Evolutionary conservation across 805 yeast species (phyloP).

Genomic region (Saccharomycopsis amapae): DNA sequence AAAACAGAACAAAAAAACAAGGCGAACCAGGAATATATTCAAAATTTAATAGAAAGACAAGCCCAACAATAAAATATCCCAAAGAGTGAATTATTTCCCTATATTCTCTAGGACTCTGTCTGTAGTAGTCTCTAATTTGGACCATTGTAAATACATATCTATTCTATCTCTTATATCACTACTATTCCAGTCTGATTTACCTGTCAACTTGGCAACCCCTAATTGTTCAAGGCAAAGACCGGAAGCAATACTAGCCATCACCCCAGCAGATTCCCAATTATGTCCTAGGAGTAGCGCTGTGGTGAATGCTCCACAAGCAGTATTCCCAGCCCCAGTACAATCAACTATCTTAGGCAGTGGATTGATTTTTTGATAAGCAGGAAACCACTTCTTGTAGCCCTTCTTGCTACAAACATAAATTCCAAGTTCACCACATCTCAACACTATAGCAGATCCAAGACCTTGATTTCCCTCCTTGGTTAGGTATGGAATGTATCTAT

Average conservation of each 20-base stretch:
- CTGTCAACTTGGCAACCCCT: slow-evolving; percentile 53
- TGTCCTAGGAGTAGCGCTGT: slow-evolving; percentile 47
- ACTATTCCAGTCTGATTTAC: slow-evolving; percentile 55
- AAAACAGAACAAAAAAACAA: no score
- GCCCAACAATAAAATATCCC: no score
- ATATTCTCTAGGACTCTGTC: neutral
- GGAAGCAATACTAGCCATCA: slow-evolving; percentile 71
- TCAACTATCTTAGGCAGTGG: slow-evolving; percentile 50
- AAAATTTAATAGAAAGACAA: no score
- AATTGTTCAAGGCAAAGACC: slow-evolving; percentile 75
- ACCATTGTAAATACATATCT: slow-evolving; percentile 29
- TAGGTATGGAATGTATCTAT: slow-evolving; percentile 35
- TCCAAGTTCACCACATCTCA: slow-evolving; percentile 76
- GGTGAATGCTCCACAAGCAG: slow-evolving; percentile 77
- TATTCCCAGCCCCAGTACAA: slow-evolving; percentile 94
- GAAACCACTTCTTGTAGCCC: slow-evolving; percentile 40
- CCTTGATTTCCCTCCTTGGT: slow-evolving; percentile 27
- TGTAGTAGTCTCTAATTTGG: slow-evolving; percentile 16
- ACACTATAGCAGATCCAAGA: slow-evolving; percentile 42
- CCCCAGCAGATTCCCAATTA: slow-evolving; percentile 46
- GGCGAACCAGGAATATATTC: no score
- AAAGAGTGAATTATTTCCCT: neutral
- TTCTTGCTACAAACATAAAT: slow-evolving; percentile 39
- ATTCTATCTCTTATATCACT: slow-evolving; percentile 38
- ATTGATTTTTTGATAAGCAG: slow-evolving; percentile 61